These are phyloP conservation scores for Akanthomyces uredinophilus DNA, from an alignment of 2,329 filamentous ascomycete species.

Conservation along the genomic window DNA sequence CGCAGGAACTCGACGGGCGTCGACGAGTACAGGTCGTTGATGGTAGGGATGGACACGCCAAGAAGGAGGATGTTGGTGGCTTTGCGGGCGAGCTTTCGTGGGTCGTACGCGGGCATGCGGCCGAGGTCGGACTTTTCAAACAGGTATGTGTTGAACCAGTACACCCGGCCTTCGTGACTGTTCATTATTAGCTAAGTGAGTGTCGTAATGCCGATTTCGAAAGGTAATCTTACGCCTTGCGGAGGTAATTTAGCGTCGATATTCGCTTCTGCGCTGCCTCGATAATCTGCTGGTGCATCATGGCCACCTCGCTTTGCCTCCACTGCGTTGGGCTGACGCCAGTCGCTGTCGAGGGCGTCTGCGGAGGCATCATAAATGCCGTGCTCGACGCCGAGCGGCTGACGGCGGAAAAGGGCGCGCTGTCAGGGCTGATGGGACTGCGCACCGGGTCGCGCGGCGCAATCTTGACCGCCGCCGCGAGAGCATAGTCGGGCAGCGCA, in stretches of 20 bases:
- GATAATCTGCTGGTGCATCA: constrained; percentile 63
- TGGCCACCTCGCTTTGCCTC: constrained; percentile 41
- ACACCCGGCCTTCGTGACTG: constrained; percentile 88
- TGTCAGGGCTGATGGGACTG: constrained; percentile 29
- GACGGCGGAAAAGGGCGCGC: constrained; percentile 38
- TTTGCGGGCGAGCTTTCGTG: constrained; percentile 77
- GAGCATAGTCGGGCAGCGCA: constrained; percentile 50
- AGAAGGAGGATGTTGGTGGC: constrained; percentile 92
- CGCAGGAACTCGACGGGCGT: constrained; percentile 81
- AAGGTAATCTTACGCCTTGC: constrained; percentile 68
- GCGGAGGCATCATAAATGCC: constrained; percentile 24
- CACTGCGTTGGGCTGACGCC: constrained; percentile 22
- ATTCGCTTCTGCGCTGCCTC: constrained; percentile 89
- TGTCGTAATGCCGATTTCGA: neutral
- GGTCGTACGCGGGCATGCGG: constrained; percentile 80
- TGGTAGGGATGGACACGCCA: constrained; percentile 81
- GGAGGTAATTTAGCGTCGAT: constrained; percentile 85
- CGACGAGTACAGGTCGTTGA: constrained; percentile 80
- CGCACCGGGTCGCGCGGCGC: constrained; percentile 22
- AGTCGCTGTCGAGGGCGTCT: constrained; percentile 18
- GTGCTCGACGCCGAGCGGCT: constrained; percentile 35
- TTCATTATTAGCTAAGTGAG: neutral
- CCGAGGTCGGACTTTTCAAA: constrained; percentile 78
- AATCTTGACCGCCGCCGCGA: constrained; percentile 44
- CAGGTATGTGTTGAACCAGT: constrained; percentile 97